Evolutionary conservation across 805 yeast genomes (phyloP), one percentile per base, ranked within the genome.

Genomic region (Torulaspora quercuum): DNA sequence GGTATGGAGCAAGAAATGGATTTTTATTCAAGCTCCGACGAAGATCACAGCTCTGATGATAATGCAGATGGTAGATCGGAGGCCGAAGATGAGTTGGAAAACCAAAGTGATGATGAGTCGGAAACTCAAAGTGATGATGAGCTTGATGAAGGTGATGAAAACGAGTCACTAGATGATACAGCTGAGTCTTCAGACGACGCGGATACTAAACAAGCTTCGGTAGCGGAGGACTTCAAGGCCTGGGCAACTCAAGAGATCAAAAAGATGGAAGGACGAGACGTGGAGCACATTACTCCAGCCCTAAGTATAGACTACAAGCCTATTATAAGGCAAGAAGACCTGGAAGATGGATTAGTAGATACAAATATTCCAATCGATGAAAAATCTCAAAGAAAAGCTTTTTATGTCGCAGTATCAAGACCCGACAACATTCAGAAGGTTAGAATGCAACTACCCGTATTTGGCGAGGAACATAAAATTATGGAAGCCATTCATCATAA

Each of bases 401-500:
- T 73, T 38, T 83, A 64, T 42, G 90, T 88, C 6, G 67, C 75
- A 10, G 82, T 90, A 1, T 68, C 70, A 7, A 71, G 98, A 50
- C 55, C 77, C 2, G 75, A 71, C 0, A 80, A 74, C 17, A 75
- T 90, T 14, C 95, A 87, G 54, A 57, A 67, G 13, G 70, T 70
- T 20, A 69, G 98, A 45, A 67, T 78, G 63, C 72, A 78, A 35
- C 66, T 92, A 12, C 99, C 99, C 0, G 97, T 92, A 0, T 83
- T 76, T 45, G 81, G 81, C 5, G 95, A 87, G 59, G 99, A 92
- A 54, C 95, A 86, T 57, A 69, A 78, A 37, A 84, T 92, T 33
- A 87, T 92, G 97, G 99, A 92, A 58, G 95, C 96, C 1, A 75
- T 92, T 33, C 85, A 84, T 56, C 94, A 90, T 53, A 84, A 90